A percentile compares a stretch with the other conserved stretches of the same genome.
These are phyloP conservation scores for Chaetomium olivaceum DNA, from an alignment of 2,329 filamentous ascomycete species.

Conservation along the genomic window DNA sequence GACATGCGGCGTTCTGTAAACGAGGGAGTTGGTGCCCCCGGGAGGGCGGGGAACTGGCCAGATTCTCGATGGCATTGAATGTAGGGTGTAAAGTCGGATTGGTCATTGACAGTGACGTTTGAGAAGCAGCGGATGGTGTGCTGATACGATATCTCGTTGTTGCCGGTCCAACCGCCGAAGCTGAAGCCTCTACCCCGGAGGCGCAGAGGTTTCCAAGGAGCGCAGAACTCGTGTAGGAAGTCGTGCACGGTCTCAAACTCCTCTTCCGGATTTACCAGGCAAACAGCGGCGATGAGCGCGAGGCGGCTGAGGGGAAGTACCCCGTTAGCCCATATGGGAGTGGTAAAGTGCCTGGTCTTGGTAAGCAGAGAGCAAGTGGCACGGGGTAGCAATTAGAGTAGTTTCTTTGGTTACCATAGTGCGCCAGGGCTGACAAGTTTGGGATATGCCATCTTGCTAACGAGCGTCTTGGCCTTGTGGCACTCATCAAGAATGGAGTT, in stretches of 20 bases:
- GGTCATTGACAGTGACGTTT: no score
- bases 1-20: conserved; percentile 13
- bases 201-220: conserved; percentile 5
- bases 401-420: conserved; percentile 2
- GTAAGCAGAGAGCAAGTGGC: not conserved
- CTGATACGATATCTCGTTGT: not conserved
- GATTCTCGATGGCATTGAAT: conserved; percentile 1
- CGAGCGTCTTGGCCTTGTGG: not conserved
- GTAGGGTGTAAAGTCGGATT: not conserved
- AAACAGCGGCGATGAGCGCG: conserved; percentile 6
- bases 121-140: conserved; percentile 16
- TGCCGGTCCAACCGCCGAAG: not conserved
- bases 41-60: conserved; percentile 5
- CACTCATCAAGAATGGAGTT: conserved; percentile 1
- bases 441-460: no score
- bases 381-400: no score
- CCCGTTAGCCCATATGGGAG: not conserved
- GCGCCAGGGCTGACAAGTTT: conserved; percentile 4
- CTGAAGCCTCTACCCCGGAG: not conserved
- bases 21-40: not conserved
- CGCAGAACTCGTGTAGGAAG: conserved; percentile 5
- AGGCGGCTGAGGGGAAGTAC: conserved; percentile 1
- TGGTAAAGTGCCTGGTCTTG: conserved; percentile 5
- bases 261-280: not conserved
- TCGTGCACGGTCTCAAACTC: not conserved